Evolutionary conservation across 1,139 yeast genomes (phyloP), one percentile per base, ranked within the genome.

Genomic region (Suhomyces maxii): DNA sequence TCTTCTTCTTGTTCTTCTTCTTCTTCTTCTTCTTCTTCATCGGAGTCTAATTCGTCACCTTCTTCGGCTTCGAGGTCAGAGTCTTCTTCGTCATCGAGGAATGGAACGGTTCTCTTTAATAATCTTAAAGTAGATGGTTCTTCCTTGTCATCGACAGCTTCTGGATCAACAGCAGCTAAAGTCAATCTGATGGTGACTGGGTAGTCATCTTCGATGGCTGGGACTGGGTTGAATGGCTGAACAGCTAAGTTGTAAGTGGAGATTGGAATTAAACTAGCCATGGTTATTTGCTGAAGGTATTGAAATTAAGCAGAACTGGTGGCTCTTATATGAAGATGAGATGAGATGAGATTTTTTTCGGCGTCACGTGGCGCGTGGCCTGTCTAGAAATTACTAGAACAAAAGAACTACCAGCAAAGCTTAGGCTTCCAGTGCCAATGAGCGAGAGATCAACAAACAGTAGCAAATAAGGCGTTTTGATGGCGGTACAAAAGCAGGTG

Each of bases 111-210:
- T 65, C 84, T 80, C 80, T 90, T 90, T 67, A 93, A 80, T 63
- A 91, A 80, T 75, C 96, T 86, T 64, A 93, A 78, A 58, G 96
- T 89, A 33, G 96, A 84, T 56, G 98, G 98, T 58, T 79, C 82
- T 56, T 78, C 84, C 62, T 88, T 88, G 63, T 88, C 95, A 61
- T 87, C 89, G 51, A 82, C 80, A 37, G 86, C 74, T 63, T 83
- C 88, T 53, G 97, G 96, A 71, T 93, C 97, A 61, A 93, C 79
- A 50, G 99, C 96, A 57, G 97, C 99, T 80, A 93, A 81, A 48
- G 98, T 91, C 63, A 93, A 69, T 71, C 96, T 87, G 58, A 93
- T 82, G 54, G 97, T 85, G 55, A 88, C 86, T 45, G 97, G 97
- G 65, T 83, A 84, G 52, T 87, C 95, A 48, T 84, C 86, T 56